Evolutionary conservation across 257 asterid species (phyloP).

Genomic region (Solanum bukasovii): DNA sequence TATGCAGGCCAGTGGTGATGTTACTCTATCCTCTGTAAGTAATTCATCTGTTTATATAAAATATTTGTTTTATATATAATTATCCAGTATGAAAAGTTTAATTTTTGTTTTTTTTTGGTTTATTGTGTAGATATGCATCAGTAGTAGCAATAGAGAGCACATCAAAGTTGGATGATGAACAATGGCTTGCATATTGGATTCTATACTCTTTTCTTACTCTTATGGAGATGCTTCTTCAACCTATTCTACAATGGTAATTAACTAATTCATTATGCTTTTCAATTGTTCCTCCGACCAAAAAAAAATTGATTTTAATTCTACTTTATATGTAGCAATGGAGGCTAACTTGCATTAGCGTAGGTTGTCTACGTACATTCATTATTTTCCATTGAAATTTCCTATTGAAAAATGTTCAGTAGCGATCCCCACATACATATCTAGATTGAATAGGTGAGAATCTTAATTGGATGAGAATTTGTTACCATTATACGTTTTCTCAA

Average conservation of each 20-base stretch:
- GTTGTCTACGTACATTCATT: too few relatives aligned
- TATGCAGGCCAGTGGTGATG: constrained; percentile 27
- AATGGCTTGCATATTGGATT: constrained; percentile 55
- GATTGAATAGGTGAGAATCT: too few relatives aligned
- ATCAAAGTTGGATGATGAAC: constrained; percentile 40
- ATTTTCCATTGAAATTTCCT: too few relatives aligned
- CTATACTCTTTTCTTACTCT: constrained; percentile 35
- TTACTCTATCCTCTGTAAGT: constrained; percentile 36
- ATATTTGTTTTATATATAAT: background rate
- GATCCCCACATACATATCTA: too few relatives aligned
- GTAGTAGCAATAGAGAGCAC: constrained; percentile 32
- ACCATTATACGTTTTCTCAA: too few relatives aligned
- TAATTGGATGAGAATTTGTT: too few relatives aligned
- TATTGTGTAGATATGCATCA: constrained; percentile 29
- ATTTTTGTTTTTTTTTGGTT: background rate
- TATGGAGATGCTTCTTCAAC: constrained; percentile 28
- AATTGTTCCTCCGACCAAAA: background rate
- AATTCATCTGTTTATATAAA: background rate
- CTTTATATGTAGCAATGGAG: too few relatives aligned
- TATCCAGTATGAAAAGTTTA: too few relatives aligned
- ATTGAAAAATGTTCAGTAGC: too few relatives aligned
- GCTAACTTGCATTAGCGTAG: too few relatives aligned
- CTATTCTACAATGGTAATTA: constrained; percentile 32
- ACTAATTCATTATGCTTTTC: background rate
- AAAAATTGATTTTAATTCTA: background rate